Evolutionary conservation across 495 filamentous ascomycete species (phyloP).

Genomic region (Zalerion maritima): DNA sequence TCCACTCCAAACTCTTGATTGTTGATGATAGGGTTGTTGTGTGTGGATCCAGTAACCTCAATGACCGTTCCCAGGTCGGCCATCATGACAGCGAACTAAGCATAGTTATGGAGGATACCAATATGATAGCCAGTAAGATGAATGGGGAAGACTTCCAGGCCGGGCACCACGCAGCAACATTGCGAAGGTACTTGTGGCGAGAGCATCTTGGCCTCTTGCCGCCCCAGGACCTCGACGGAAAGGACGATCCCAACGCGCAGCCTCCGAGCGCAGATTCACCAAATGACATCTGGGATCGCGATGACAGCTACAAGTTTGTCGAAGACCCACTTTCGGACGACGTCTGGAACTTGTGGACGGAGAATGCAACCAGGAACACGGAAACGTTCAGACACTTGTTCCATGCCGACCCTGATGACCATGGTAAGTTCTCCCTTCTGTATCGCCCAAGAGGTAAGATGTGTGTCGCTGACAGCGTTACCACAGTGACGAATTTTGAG

Average conservation of each 20-base stretch:
- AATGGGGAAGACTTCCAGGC: conserved; percentile 61
- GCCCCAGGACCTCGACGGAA: conserved; percentile 56
- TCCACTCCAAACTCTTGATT: conserved; percentile 80
- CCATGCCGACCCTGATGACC: conserved; percentile 82
- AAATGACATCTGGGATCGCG: conserved; percentile 49
- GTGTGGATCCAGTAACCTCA: conserved; percentile 83
- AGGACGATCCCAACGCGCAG: conserved; percentile 62
- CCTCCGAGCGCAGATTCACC: conserved; percentile 55
- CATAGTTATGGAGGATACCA: conserved; percentile 80
- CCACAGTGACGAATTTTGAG: conserved; percentile 67
- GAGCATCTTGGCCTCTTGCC: conserved; percentile 81
- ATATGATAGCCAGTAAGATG: conserved; percentile 61
- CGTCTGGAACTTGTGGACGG: conserved; percentile 77
- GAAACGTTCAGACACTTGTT: conserved; percentile 77
- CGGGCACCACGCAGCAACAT: conserved; percentile 59
- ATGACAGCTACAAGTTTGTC: conserved; percentile 59
- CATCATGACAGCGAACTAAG: conserved; percentile 85
- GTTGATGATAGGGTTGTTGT: conserved; percentile 70
- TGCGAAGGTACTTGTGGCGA: conserved; percentile 77
- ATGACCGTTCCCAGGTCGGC: conserved; percentile 84
- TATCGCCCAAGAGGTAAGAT: not conserved
- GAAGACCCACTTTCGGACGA: conserved; percentile 66
- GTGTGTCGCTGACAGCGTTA: conserved; percentile 4
- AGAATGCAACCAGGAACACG: conserved; percentile 63
- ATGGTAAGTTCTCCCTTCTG: conserved; percentile 31